Evolutionary conservation across 805 yeast genomes (phyloP).

Genomic region (Ogataea paradorogensis): DNA sequence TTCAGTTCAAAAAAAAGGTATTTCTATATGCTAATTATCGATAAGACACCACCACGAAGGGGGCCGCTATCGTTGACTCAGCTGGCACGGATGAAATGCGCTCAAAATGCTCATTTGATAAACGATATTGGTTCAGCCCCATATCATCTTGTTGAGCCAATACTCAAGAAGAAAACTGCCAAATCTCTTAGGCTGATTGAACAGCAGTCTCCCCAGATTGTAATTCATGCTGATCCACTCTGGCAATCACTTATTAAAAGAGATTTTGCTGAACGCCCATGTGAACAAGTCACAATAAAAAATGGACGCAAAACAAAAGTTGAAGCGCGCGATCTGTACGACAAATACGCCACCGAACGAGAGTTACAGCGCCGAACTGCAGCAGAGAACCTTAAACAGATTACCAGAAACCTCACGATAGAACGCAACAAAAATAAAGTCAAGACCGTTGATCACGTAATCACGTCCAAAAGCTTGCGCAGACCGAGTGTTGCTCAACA

Average conservation of each 20-base stretch:
- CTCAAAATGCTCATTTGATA: conserved; percentile 31
- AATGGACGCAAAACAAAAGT: conserved; percentile 23
- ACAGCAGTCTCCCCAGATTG: conserved; percentile 39
- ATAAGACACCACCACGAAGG: conserved; percentile 19
- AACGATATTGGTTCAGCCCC: conserved; percentile 35
- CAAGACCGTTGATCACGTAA: conserved; percentile 29
- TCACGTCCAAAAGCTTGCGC: conserved; percentile 19
- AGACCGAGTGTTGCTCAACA: conserved; percentile 7
- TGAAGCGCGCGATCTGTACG: conserved; percentile 40
- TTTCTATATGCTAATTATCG: conserved; percentile 5
- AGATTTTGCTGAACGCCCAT: conserved; percentile 49
- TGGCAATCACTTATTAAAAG: conserved; percentile 45
- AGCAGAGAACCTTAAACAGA: conserved; percentile 41
- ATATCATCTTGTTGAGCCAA: conserved; percentile 47
- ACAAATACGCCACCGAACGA: conserved; percentile 38
- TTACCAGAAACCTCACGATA: conserved; percentile 38
- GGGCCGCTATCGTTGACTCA: conserved; percentile 28
- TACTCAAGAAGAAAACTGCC: conserved; percentile 43
- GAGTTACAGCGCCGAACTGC: conserved; percentile 44
- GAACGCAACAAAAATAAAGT: conserved; percentile 44
- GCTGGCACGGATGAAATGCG: conserved; percentile 29
- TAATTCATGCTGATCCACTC: conserved; percentile 40
- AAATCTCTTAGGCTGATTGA: conserved; percentile 43
- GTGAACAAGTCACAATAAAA: conserved; percentile 13
- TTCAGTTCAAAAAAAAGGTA: background rate